Percentiles rank a stretch among this genome's conserved stretches.
Conservation (phyloP, 495 filamentous ascomycete species). For the Daldinia loculata region DNA sequence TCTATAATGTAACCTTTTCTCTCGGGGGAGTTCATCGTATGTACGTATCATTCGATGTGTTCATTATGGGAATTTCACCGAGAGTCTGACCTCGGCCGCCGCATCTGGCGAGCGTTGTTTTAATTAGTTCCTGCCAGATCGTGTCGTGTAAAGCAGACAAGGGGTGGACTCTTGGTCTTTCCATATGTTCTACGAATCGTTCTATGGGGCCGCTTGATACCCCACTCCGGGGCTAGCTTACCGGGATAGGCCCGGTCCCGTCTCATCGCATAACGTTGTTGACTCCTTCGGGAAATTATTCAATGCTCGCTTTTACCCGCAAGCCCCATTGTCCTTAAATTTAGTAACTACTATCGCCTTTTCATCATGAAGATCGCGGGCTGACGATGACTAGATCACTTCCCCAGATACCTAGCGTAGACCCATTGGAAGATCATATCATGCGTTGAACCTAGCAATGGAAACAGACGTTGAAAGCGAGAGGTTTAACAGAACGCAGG, state of each 20-base stretch:
- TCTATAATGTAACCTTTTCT: too few species aligned
- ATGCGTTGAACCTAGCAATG: constrained; percentile 26
- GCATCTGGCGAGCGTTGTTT: constrained; percentile 22
- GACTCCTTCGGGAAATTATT: constrained; percentile 58
- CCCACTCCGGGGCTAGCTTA: constrained; percentile 34
- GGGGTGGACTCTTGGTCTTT: constrained; percentile 40
- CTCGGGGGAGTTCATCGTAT: background rate
- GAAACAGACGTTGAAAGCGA: constrained; percentile 27
- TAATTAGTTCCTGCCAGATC: constrained; percentile 38
- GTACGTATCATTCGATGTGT: constrained; percentile 15
- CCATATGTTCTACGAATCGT: constrained; percentile 53
- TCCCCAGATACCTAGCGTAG: constrained; percentile 38
- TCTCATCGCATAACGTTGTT: constrained; percentile 51
- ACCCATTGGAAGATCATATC: constrained; percentile 39
- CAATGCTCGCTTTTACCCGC: constrained; percentile 51
- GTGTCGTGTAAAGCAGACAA: constrained; percentile 33
- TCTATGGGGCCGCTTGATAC: constrained; percentile 45
- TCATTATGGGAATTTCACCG: constrained; percentile 20
- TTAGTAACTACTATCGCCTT: constrained; percentile 50
- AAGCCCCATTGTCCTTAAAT: constrained; percentile 42
- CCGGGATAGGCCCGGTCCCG: constrained; percentile 37
- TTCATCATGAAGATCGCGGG: constrained; percentile 52
- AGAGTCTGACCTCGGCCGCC: constrained; percentile 25
- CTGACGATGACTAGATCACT: constrained; percentile 54
- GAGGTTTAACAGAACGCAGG: constrained; percentile 1